Evolutionary conservation across 495 filamentous ascomycete species (phyloP).

Genomic region (Physcia stellaris): DNA sequence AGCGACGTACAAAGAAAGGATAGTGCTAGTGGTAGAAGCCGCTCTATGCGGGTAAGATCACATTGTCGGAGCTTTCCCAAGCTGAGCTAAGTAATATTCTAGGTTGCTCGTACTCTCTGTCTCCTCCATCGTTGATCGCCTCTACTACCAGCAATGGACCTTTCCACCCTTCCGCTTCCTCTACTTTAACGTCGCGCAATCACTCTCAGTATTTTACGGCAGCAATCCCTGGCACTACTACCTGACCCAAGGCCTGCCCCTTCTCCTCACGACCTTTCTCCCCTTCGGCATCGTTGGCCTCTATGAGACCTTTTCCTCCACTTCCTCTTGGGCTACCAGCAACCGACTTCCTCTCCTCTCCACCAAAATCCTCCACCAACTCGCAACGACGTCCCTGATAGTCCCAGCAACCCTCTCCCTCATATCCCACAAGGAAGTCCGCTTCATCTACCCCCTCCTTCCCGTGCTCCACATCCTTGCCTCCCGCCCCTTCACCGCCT

Average conservation of each 20-base stretch:
- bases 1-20: slow-evolving; percentile 28
- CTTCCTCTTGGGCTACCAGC: slow-evolving; percentile 16
- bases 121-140: slow-evolving; percentile 56
- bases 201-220: slow-evolving; percentile 86
- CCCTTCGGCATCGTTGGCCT: slow-evolving; percentile 61
- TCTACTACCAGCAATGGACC: slow-evolving; percentile 78
- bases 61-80: background rate
- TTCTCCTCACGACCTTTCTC: slow-evolving; percentile 71
- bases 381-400: slow-evolving; percentile 45
- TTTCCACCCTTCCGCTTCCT: slow-evolving; percentile 84
- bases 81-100: slow-evolving; percentile 2
- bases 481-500: slow-evolving; percentile 49
- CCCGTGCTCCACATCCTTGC: slow-evolving; percentile 73
- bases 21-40: slow-evolving; percentile 45
- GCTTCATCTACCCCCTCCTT: slow-evolving; percentile 89
- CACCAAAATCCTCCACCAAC: slow-evolving; percentile 35
- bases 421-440: slow-evolving; percentile 93
- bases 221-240: slow-evolving; percentile 88
- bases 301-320: slow-evolving; percentile 32
- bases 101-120: slow-evolving; percentile 43
- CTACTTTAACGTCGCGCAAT: slow-evolving; percentile 81
- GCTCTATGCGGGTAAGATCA: slow-evolving; percentile 48
- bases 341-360: slow-evolving; percentile 26
- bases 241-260: slow-evolving; percentile 72
- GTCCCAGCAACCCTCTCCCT: slow-evolving; percentile 54